phyloP scores from a whole-genome alignment of 148 eudicot genomes.

The Silene latifolia region DNA sequence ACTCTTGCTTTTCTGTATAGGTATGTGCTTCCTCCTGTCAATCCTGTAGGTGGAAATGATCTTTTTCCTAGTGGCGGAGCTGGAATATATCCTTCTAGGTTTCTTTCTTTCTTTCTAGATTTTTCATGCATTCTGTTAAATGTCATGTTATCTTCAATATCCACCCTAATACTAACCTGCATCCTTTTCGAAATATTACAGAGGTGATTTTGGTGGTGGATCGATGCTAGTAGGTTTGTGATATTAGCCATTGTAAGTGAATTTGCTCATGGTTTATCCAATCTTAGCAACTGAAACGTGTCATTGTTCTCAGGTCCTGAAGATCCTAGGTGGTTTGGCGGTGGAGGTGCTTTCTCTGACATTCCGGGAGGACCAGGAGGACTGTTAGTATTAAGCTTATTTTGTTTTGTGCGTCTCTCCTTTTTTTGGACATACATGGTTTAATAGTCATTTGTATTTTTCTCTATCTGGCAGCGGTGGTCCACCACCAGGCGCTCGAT shows the following conservation, averaged over 20 bases:
- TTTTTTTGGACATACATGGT: neutral
- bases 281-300: conserved; percentile 4
- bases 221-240: conserved; percentile 76
- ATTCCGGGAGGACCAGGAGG: conserved; percentile 59
- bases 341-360: conserved; percentile 40
- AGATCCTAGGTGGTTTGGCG: conserved; percentile 71
- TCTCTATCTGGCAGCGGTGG: conserved; percentile 42
- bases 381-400: conserved; percentile 46
- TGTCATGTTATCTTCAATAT: neutral
- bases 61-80: conserved; percentile 79
- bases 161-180: neutral
- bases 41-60: conserved; percentile 66
- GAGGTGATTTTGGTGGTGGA: conserved; percentile 71
- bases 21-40: conserved; percentile 50
- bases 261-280: neutral
- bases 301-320: conserved; percentile 57
- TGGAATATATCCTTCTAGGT: conserved; percentile 85
- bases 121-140: conserved; percentile 5
- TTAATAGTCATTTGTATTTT: neutral
- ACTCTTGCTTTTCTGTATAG: conserved; percentile 23
- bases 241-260: neutral
- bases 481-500: conserved; percentile 83
- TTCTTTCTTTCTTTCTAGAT: conserved; percentile 5
- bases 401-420: conserved; percentile 1
- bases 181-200: conserved; percentile 23